Percentiles rank a stretch among this genome's conserved stretches.
Conservation (phyloP, 2,329 filamentous ascomycete genomes). For the Dactylellina parvicollis region DNA sequence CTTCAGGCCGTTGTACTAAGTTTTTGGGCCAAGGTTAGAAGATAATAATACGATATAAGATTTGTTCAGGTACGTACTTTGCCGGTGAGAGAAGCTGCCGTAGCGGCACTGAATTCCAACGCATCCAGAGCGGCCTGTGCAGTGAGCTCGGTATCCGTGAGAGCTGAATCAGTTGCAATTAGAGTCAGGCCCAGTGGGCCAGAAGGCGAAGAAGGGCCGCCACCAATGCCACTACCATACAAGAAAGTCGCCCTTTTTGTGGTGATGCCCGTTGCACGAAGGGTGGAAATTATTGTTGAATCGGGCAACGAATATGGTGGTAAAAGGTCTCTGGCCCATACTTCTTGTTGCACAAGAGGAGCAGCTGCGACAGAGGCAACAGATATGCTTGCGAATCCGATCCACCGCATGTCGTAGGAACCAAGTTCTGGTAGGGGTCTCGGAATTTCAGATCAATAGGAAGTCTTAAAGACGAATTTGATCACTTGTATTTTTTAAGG, state of each 20-base stretch:
- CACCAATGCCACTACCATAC: slow-evolving; percentile 36
- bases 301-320: background rate
- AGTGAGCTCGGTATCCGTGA: slow-evolving; percentile 19
- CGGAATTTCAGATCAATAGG: no score
- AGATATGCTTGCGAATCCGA: background rate
- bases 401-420: background rate
- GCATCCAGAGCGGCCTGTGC: slow-evolving; percentile 1
- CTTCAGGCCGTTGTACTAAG: slow-evolving; percentile 59
- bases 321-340: background rate
- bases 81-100: background rate
- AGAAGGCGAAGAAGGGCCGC: slow-evolving; percentile 30
- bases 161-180: slow-evolving; percentile 10
- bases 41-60: background rate
- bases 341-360: background rate
- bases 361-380: background rate
- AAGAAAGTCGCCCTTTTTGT: slow-evolving; percentile 23
- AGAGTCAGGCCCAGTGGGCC: slow-evolving; percentile 6
- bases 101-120: background rate
- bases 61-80: slow-evolving; percentile 2
- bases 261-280: slow-evolving; percentile 1
- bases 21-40: background rate
- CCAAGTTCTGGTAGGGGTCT: no score
- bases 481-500: no score
- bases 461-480: no score
- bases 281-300: background rate